Evolutionary conservation across 805 yeast species (phyloP).

Genomic region (Schizosaccharomyces octosporus): DNA sequence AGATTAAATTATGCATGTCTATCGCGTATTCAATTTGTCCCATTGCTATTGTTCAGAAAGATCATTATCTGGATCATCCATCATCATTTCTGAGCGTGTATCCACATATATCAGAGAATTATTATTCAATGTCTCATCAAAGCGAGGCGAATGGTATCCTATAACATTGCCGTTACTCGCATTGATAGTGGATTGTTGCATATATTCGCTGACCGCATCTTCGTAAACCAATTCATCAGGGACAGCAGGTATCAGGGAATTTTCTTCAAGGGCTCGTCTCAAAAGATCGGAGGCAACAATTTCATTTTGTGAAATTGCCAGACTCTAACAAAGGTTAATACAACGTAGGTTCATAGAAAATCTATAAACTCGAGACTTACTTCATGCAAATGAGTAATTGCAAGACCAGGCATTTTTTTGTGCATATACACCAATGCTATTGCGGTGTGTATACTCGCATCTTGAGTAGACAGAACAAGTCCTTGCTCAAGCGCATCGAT

Average conservation of each 20-base stretch:
- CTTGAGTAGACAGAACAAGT: conserved; percentile 38
- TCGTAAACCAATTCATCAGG: neutral
- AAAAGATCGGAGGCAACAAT: conserved; percentile 64
- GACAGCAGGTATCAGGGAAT: conserved; percentile 1
- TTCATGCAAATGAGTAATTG: conserved; percentile 54
- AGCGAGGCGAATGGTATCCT: neutral
- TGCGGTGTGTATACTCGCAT: conserved; percentile 56
- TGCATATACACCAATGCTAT: conserved; percentile 65
- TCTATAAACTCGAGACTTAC: conserved; percentile 3
- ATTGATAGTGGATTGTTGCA: neutral
- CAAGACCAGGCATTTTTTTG: conserved; percentile 33
- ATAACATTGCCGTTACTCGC: neutral
- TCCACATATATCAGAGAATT: neutral
- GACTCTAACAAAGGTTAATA: conserved; percentile 19
- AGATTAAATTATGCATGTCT: too few species aligned
- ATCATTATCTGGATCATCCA: neutral
- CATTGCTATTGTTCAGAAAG: neutral
- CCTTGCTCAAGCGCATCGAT: conserved; percentile 57
- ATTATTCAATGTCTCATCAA: neutral
- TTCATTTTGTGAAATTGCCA: conserved; percentile 56
- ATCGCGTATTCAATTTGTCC: neutral
- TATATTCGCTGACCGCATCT: neutral
- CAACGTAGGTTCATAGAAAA: neutral
- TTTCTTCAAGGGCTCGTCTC: conserved; percentile 30
- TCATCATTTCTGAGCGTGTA: neutral